phyloP scores from a whole-genome alignment of 208 protist genomes.

The Herpetomonas samuelpessoai region DNA sequence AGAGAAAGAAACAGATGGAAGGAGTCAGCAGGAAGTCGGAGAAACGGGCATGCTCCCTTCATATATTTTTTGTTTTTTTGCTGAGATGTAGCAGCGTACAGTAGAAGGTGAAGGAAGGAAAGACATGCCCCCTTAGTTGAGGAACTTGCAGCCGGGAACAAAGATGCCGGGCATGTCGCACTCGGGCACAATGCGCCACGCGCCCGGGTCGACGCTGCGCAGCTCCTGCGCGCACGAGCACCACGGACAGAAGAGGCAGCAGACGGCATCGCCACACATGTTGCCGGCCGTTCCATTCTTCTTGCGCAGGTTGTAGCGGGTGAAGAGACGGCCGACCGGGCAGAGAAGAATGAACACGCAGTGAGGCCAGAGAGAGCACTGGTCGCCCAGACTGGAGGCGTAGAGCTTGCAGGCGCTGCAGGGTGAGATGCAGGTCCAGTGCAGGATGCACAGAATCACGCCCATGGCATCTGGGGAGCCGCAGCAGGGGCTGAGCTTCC shows the following conservation, averaged over 20 bases:
- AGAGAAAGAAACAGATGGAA: conserved; percentile 11
- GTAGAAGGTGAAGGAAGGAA: neutral
- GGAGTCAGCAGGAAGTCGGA: conserved; percentile 1
- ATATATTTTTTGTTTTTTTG: conserved; percentile 3
- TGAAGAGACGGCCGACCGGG: conserved; percentile 58
- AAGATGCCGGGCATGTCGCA: conserved; percentile 28
- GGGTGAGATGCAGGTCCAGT: conserved; percentile 47
- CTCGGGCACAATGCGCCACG: conserved; percentile 65
- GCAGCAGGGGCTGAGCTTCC: conserved; percentile 68
- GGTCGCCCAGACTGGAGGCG: conserved; percentile 58
- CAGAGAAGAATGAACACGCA: conserved; percentile 68
- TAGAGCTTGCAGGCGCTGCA: conserved; percentile 71
- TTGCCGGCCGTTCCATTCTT: conserved; percentile 62
- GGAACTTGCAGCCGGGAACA: conserved; percentile 56
- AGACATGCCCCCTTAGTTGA: conserved; percentile 21
- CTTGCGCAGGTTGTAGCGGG: conserved; percentile 84
- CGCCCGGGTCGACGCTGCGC: conserved; percentile 43
- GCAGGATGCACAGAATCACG: conserved; percentile 40
- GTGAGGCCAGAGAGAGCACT: conserved; percentile 66
- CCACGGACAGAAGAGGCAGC: conserved; percentile 56
- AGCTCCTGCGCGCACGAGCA: conserved; percentile 80
- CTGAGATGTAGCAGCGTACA: too few species aligned
- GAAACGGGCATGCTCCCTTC: neutral
- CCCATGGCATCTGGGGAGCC: conserved; percentile 48
- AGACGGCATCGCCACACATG: conserved; percentile 77